A percentile compares a stretch with the other conserved stretches of the same genome.
Evolutionary conservation across 164 flowering plant species (phyloP).

Genomic region (Saururus chinensis): DNA sequence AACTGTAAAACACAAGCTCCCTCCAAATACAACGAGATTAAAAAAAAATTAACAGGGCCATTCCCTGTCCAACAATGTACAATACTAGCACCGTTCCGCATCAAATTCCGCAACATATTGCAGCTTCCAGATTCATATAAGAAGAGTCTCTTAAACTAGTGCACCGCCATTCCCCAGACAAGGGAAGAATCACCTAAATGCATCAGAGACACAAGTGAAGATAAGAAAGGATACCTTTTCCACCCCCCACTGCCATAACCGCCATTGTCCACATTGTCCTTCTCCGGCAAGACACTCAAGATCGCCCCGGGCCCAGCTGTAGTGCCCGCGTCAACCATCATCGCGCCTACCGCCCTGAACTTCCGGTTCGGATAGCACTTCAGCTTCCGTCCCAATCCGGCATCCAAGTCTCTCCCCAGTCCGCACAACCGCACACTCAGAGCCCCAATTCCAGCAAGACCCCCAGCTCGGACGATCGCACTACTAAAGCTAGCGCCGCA

Average conservation of each 20-base stretch:
- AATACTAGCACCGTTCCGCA: too few species aligned
- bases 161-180: too few species aligned
- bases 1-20: too few species aligned
- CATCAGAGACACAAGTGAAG: too few species aligned
- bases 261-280: conserved; percentile 33
- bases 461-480: conserved; percentile 27
- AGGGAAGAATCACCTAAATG: too few species aligned
- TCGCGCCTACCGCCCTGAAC: conserved; percentile 19
- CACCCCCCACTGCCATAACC: conserved; percentile 73
- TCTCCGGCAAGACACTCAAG: conserved; percentile 31
- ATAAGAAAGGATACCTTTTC: conserved; percentile 43
- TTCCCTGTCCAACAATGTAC: too few species aligned
- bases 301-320: conserved; percentile 21
- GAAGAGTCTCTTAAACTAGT: too few species aligned
- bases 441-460: conserved; percentile 7
- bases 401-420: conserved; percentile 23
- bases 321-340: conserved; percentile 63
- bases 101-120: too few species aligned
- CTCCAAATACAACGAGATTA: too few species aligned
- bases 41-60: too few species aligned
- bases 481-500: conserved; percentile 40
- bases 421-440: conserved; percentile 9
- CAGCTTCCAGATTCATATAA: too few species aligned
- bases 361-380: conserved; percentile 15
- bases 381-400: conserved; percentile 3